Evolutionary conservation across 192 early-diverging fungal species (phyloP).

Genomic region (Podila horticola): DNA sequence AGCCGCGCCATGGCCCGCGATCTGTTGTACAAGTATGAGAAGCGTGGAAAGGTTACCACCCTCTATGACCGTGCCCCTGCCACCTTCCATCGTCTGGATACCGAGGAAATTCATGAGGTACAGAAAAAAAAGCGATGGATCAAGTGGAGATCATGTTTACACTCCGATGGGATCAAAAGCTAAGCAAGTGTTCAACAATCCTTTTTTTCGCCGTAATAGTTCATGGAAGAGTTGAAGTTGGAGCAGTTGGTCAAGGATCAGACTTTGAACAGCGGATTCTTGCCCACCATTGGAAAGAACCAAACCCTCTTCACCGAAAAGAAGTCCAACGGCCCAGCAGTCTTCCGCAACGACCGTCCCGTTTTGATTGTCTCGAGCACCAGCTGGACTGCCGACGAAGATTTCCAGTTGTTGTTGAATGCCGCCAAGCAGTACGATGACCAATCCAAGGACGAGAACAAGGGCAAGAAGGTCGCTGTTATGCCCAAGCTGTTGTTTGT

Average conservation of each 20-base stretch:
- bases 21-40: slow-evolving; percentile 66
- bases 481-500: slow-evolving; percentile 78
- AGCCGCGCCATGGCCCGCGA: slow-evolving; percentile 83
- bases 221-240: slow-evolving; percentile 53
- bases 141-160: neutral
- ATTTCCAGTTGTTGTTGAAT: slow-evolving; percentile 84
- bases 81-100: slow-evolving; percentile 75
- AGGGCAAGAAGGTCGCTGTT: slow-evolving; percentile 2
- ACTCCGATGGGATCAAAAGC: neutral
- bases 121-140: neutral
- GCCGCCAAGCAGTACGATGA: slow-evolving; percentile 71
- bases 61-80: slow-evolving; percentile 86
- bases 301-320: slow-evolving; percentile 60
- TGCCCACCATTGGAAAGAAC: slow-evolving; percentile 30
- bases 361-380: slow-evolving; percentile 89
- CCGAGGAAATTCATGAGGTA: slow-evolving; percentile 76
- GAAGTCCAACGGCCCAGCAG: slow-evolving; percentile 20
- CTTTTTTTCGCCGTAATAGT: slow-evolving; percentile 34
- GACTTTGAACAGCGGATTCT: slow-evolving; percentile 49
- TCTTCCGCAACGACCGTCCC: slow-evolving; percentile 69
- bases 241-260: slow-evolving; percentile 56
- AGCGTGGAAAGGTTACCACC: slow-evolving; percentile 74
- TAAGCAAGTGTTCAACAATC: neutral
- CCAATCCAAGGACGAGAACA: slow-evolving; percentile 20
- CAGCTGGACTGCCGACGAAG: slow-evolving; percentile 97